Conservation (phyloP, 164 flowering plant genomes). For the Chloranthus sessilifolius region DNA sequence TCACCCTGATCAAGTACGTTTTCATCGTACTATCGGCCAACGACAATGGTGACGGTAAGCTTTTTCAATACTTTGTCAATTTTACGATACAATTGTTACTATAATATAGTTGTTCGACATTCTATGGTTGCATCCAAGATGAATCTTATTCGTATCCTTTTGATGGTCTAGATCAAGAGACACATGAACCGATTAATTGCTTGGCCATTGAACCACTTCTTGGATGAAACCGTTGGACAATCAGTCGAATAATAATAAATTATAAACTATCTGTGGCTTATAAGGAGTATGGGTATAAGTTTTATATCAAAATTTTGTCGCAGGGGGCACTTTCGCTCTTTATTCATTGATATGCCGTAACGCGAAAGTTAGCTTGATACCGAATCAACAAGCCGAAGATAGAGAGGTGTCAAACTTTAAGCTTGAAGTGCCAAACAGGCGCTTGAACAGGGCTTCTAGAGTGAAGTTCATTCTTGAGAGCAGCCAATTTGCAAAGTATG, state of each 20-base stretch:
- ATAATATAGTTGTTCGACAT: too few species aligned
- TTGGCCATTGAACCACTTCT: too few species aligned
- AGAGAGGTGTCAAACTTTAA: conserved; percentile 1
- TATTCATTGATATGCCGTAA: conserved; percentile 9
- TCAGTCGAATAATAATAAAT: neutral
- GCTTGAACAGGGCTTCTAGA: neutral
- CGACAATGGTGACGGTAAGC: conserved; percentile 77
- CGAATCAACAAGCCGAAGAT: conserved; percentile 8
- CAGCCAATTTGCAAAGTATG: neutral
- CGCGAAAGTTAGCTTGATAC: conserved; percentile 7
- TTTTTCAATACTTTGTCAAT: too few species aligned
- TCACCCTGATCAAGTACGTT: conserved; percentile 68
- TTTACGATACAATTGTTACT: too few species aligned
- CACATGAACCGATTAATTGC: too few species aligned
- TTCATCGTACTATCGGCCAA: conserved; percentile 65
- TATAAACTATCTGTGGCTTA: too few species aligned
- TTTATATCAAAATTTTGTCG: neutral
- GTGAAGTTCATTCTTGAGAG: neutral
- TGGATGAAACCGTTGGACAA: neutral
- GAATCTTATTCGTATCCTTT: too few species aligned
- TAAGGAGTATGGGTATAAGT: too few species aligned
- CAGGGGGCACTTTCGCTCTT: conserved; percentile 9
- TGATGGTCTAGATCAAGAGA: too few species aligned
- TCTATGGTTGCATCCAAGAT: too few species aligned
- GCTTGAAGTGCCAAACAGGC: neutral